These are phyloP conservation scores for Passalora sequoiae DNA, from an alignment of 2,329 filamentous ascomycete species.

Conservation along the genomic window DNA sequence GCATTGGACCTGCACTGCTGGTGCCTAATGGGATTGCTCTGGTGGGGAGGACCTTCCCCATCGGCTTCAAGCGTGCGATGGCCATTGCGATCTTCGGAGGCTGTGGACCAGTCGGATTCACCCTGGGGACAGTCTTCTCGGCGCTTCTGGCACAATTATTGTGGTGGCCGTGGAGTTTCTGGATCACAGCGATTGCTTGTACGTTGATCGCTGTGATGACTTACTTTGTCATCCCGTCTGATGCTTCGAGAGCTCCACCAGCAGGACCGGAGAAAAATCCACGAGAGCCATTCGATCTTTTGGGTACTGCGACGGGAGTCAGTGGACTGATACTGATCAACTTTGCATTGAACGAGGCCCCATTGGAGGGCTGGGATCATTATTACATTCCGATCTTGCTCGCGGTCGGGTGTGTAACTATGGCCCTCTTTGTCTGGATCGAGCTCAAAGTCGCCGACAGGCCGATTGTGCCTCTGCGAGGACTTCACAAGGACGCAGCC, in stretches of 20 bases:
- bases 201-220: conserved; percentile 14
- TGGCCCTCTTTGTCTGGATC: conserved; percentile 23
- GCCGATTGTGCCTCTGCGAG: conserved; percentile 24
- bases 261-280: not conserved
- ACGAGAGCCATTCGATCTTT: conserved; percentile 21
- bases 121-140: conserved; percentile 31
- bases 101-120: conserved; percentile 31
- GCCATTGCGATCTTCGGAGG: conserved; percentile 36
- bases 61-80: conserved; percentile 34
- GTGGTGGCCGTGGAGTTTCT: conserved; percentile 33
- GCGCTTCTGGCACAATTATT: conserved; percentile 30
- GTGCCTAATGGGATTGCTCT: conserved; percentile 36
- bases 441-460: conserved; percentile 20
- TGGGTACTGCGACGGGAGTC: conserved; percentile 27
- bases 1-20: conserved; percentile 35
- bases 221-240: conserved; percentile 23
- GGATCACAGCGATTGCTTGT: conserved; percentile 23
- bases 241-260: conserved; percentile 7
- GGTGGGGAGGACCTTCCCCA: conserved; percentile 31
- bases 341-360: conserved; percentile 29
- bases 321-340: conserved; percentile 30
- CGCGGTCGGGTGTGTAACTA: conserved; percentile 24
- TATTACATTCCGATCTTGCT: conserved; percentile 25
- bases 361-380: conserved; percentile 26
- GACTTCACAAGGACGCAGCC: conserved; percentile 21